Base-by-base conservation (phyloP, 805 yeast genomes). In the Zygosaccharomyces lentus region DNA sequence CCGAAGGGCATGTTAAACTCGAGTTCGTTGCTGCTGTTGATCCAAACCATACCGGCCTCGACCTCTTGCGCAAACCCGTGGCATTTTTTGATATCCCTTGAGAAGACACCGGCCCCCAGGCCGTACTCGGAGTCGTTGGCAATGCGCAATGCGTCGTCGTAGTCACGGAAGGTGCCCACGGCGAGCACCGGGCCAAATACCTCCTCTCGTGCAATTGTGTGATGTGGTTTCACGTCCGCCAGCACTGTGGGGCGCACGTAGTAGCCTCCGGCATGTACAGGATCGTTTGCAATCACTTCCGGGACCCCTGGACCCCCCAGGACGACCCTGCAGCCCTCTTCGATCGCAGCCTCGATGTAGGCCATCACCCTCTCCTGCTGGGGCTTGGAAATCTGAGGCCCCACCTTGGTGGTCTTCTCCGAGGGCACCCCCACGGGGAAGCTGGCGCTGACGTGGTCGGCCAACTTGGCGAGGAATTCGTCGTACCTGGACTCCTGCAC, bases 1-100 rank as follows among this genome's bases (percentile, higher is more conserved):
- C 87, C 87, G 52, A 82, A 82, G 44, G 87, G 87, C 50, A 77
- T 68, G 61, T 75, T 75, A 43, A 72, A 66, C 54, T 78, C 79
- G 9, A 75, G 71, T 49, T 77, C 81, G 57, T 79, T 79, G 52
- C 78, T 77, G 1, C 80, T 72, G 63, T 80, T 80, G 56, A 79
- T 72, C 79, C 80, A 79, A 36, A 78, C 74, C 71, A 74, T 74
- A 47, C 77, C 77, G 3, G 74, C 64, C 55, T 72, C 72, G 34
- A 73, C 56, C 19, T 66, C 67, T n/a, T 61, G 57, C 2, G 76
- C 73, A 45, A 72, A 59, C 12, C 51, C 54, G 54, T 70, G 73
- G 1, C 75, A 75, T 48, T 61, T 63, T 3, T 61, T 59, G 40
- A 69, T 59, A 50, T 68, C 66, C 38, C 55, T 47, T 13, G 78